Evolutionary conservation across 2,329 filamentous ascomycete species (phyloP), one percentile per base, ranked within the genome.

Genomic region (Cylindrodendrum hubeiense): DNA sequence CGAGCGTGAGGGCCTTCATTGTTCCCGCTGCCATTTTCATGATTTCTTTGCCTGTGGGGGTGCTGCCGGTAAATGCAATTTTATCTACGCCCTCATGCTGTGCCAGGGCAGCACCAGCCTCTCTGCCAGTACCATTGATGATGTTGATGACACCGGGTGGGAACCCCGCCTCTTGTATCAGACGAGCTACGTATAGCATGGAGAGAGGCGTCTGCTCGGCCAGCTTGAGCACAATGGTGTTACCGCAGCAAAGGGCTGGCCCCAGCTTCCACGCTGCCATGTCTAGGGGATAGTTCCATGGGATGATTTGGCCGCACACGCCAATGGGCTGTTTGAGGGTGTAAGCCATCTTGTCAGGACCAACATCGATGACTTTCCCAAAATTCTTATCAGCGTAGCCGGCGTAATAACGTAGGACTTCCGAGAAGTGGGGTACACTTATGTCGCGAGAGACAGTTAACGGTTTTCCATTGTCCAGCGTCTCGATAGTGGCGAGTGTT

Each of bases 311-410:
- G 41, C 65, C 62, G 54, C 65, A 67, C 8, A 67, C 62, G 8
- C 65, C 57, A 24, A 67, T 51, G 15, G 57, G 65, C 13, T 65
- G 47, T 13, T 62, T 62, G 22, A 60, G 49, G 4, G 61, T 65
- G 56, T 95, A 95, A 3, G 91, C 91, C 67, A 95, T 86, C 79
- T 94, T 95, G 49, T 83, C 80, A 1, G 87, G 86, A 2, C 87
- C 89, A 10, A 90, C 91, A 71, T 92, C 90, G 70, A 95, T 93
- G n/a, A 91, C 90, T 75, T 93, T 88, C 33, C 93, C 92, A 66
- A 90, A 89, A 66, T 92, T 89, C 83, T 95, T 95, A 81, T 95
- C 93, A 49, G 91, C 90, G 77, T 87, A 95, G 60, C 93, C 93
- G 46, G 89, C 92, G 74, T 95, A 95, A 80, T 95, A 95, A 71